Evolutionary conservation across 495 filamentous ascomycete genomes (phyloP), one percentile per base, ranked within the genome.

Genomic region (Xylaria nigripes): DNA sequence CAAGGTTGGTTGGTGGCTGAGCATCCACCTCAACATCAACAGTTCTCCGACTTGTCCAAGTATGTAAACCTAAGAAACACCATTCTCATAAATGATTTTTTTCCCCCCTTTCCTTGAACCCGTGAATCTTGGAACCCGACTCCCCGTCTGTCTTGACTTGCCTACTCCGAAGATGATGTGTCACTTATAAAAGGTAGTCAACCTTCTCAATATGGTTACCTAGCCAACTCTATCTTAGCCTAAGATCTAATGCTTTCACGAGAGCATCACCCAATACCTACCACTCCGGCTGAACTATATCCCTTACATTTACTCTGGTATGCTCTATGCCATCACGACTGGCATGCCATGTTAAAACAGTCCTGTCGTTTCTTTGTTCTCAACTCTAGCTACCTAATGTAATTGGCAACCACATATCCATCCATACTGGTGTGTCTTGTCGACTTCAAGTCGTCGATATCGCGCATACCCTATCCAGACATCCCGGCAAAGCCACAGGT

Each of bases 1-100:
- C 41, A 36, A 44, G 25, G n/a, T n/a, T n/a, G n/a, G n/a, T 29
- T 29, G 3, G 50, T 45, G 50, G 50, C 50, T 52, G 25, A 52
- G 50, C 50, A 45, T n/a, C 50, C 2, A 29, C 27, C 27, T 29
- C 27, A 4, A 4, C 27, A 29, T 29, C 27, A 9, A 29, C 4
- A 29, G 9, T 29, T 4, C 9, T n/a, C n/a, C n/a, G n/a, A n/a
- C n/a, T n/a, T n/a, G n/a, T n/a, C n/a, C 25, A 29, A 29, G 25
- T 29, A 29, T 3, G 25, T 29, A 29, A 29, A 29, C 25, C 25
- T 34, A 15, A 34, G 6, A 34, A 10, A 15, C 13, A 34, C 32
- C 32, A 10, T 10, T 13, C 9, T 29, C 27, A 9, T 4, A 29
- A 29, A 29, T 29, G 27, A 29, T 4, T n/a, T n/a, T n/a, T n/a